Conservation (phyloP, 2,329 filamentous ascomycete genomes). For the Sphaerulina vaccinii region DNA sequence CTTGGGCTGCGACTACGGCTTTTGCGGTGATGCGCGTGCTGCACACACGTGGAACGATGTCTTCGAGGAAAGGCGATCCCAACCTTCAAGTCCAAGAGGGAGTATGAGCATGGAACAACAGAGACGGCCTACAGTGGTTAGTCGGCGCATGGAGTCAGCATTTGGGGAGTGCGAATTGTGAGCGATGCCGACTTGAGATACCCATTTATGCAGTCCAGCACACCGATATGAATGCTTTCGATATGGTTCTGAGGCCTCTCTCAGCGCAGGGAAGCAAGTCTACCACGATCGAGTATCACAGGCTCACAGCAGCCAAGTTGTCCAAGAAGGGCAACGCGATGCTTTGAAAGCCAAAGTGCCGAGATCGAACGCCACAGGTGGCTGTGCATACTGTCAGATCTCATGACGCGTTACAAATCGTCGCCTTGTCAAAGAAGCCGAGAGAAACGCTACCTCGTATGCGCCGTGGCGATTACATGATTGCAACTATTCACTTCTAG, state of each 20-base stretch:
- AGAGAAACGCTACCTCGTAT: no score
- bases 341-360: neutral
- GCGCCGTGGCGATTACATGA: no score
- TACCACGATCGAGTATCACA: no score
- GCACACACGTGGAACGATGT: conserved; percentile 35
- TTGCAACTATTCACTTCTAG: no score
- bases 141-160: neutral
- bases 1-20: conserved; percentile 52
- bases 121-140: conserved; percentile 1
- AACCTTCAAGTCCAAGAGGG: conserved; percentile 42
- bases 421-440: neutral
- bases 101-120: conserved; percentile 31
- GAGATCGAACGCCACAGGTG: no score
- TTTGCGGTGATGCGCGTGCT: conserved; percentile 51
- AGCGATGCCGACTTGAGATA: neutral
- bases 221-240: no score
- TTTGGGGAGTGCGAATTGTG: neutral
- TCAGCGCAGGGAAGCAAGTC: no score
- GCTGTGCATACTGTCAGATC: neutral
- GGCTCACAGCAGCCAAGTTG: no score
- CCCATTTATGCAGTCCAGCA: no score
- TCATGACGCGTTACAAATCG: neutral
- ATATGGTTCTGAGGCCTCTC: no score
- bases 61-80: conserved; percentile 28
- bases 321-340: no score